These are phyloP conservation scores for Tuber brumale DNA, from an alignment of 495 filamentous ascomycete species.

Conservation along the genomic window DNA sequence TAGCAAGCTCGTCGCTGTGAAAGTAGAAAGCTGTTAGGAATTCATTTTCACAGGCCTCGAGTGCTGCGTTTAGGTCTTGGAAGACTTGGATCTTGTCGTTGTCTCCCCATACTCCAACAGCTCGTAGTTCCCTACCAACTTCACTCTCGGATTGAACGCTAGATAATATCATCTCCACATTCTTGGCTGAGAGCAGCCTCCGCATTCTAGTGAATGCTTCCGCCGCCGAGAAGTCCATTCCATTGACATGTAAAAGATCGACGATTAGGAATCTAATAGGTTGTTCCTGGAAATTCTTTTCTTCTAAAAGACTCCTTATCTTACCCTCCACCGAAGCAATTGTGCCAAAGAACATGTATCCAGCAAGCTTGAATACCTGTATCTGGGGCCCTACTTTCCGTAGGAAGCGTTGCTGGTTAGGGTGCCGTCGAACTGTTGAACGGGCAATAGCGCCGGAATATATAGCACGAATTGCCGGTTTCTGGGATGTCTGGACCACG, in stretches of 20 bases:
- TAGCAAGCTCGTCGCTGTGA: slow-evolving; percentile 31
- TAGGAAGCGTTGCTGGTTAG: slow-evolving; percentile 79
- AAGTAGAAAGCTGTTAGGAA: slow-evolving; percentile 78
- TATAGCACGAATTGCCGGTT: slow-evolving; percentile 76
- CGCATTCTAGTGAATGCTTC: slow-evolving; percentile 91
- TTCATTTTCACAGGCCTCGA: slow-evolving; percentile 93
- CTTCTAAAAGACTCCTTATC: slow-evolving; percentile 71
- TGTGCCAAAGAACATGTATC: slow-evolving; percentile 93
- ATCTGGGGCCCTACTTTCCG: slow-evolving; percentile 79
- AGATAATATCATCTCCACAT: slow-evolving; percentile 72
- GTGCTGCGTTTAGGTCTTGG: slow-evolving; percentile 80
- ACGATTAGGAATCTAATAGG: slow-evolving; percentile 88
- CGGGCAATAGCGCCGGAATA: slow-evolving; percentile 81
- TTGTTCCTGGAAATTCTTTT: slow-evolving; percentile 64
- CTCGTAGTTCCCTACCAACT: slow-evolving; percentile 68
- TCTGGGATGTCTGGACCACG: slow-evolving; percentile 81
- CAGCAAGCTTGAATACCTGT: slow-evolving; percentile 79
- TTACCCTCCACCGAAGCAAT: slow-evolving; percentile 89
- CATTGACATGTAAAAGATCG: slow-evolving; percentile 81
- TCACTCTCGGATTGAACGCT: slow-evolving; percentile 66
- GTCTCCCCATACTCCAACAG: slow-evolving; percentile 67
- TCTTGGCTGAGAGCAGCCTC: slow-evolving; percentile 63
- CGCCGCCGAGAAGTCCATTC: slow-evolving; percentile 89
- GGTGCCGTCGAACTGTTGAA: slow-evolving; percentile 85
- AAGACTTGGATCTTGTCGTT: slow-evolving; percentile 67